Evolutionary conservation across 768 basidiomycete genomes (phyloP), one percentile per base, ranked within the genome.

Genomic region (Termitomyces bulborhizus): DNA sequence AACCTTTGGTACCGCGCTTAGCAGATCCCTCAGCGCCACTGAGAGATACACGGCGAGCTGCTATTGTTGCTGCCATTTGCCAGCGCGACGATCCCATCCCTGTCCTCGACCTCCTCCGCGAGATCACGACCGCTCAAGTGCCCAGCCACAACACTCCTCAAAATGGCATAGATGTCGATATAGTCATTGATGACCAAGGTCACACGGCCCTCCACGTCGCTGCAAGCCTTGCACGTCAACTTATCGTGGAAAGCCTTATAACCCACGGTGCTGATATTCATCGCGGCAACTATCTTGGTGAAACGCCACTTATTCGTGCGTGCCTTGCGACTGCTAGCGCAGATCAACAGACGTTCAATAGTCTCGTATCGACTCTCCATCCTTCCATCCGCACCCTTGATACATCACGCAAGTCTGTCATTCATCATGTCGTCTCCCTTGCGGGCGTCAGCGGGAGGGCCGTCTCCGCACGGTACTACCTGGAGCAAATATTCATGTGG

Each of bases 171-270:
- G 91, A 94, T 56, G 73, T 92, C 46, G 90, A 98, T 65, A 77
- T 81, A n/a, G 77, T 96, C 41, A 80, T 99, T 41, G 97, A 99
- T 63, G 92, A 97, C 60, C 88, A 93, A 63, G 92, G 93, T 0
- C 97, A 99, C 68, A 93, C 94, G 0, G 88, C 95, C 9, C 76
- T 99, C 13, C 97, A 99, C 67, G 80, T 98, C 58, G 95, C 97
- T 1, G 86, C 93, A 6, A 90, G 93, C 43, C 76, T 98, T 48
- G 90, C 86, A 0, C 81, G 90, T 21, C 77, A 82, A 47, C 74
- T 78, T 26, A 83, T 80, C 34, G 80, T 91, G 16, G 80, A 83
- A 26, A 81, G 84, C 9, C 79, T 99, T 36, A 78, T 98, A 55
- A 71, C 73, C 1, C 75, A 78, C 45, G 93, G 94, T 31, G 93